These are phyloP conservation scores for Sclerotinia spermophila DNA, from an alignment of 2,329 filamentous ascomycete genomes.

Conservation along the genomic window DNA sequence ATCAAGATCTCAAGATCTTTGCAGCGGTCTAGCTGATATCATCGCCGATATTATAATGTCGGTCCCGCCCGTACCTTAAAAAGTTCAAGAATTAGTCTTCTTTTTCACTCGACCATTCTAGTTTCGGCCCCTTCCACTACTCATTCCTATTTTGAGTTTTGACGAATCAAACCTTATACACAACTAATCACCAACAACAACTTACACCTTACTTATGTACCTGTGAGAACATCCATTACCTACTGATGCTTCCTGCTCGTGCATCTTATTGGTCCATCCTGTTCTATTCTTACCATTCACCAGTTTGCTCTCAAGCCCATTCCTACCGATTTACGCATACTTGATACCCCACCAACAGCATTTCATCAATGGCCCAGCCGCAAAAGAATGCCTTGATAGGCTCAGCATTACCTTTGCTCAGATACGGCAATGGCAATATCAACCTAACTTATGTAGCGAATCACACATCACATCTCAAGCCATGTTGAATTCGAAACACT, in stretches of 20 bases:
- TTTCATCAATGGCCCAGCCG: background rate
- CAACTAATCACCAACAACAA: background rate
- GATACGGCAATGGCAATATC: background rate
- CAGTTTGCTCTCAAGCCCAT: background rate
- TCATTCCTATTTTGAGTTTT: background rate
- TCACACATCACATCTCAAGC: background rate
- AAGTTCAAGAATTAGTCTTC: background rate
- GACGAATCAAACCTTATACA: background rate
- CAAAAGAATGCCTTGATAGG: background rate
- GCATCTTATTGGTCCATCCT: background rate
- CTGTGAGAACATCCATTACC: background rate
- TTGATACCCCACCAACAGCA: conserved; percentile 2
- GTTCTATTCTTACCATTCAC: background rate
- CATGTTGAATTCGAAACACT: background rate
- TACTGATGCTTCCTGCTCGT: background rate
- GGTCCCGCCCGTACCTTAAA: conserved; percentile 2
- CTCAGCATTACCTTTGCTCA: background rate
- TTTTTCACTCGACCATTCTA: background rate
- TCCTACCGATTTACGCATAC: background rate
- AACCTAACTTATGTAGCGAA: background rate
- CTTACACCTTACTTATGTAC: background rate
- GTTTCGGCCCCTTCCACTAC: background rate
- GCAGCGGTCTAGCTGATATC: background rate
- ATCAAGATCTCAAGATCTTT: background rate
- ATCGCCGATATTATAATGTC: background rate